Evolutionary conservation across 129 eudicot species (phyloP).

Genomic region (Chrysanthemum makinoi): DNA sequence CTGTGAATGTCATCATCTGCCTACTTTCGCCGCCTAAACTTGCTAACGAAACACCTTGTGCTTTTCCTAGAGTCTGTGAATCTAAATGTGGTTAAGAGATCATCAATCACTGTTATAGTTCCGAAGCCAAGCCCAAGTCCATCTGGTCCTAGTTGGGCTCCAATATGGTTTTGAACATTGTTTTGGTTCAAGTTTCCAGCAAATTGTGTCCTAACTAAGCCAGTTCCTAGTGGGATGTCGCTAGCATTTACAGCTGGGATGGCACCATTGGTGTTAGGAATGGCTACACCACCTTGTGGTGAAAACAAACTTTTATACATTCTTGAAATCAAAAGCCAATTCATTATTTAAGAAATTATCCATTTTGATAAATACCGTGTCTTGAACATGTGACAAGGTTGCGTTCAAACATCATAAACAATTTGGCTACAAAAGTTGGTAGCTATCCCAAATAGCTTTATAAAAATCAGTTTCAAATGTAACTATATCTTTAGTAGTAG

Average conservation of each 20-base stretch:
- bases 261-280: constrained; percentile 86
- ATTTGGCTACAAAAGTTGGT: too few relatives aligned
- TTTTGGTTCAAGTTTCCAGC: constrained; percentile 47
- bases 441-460: too few relatives aligned
- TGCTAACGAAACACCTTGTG: constrained; percentile 85
- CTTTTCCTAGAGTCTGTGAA: constrained; percentile 68
- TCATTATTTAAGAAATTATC: too few relatives aligned
- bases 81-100: constrained; percentile 66
- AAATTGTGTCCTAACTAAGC: constrained; percentile 64
- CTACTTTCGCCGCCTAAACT: constrained; percentile 83
- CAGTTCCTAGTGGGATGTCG: constrained; percentile 88
- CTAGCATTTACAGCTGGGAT: constrained; percentile 59
- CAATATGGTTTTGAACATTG: constrained; percentile 30
- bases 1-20: constrained; percentile 96
- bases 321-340: too few relatives aligned
- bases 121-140: constrained; percentile 95
- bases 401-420: too few relatives aligned
- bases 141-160: constrained; percentile 74
- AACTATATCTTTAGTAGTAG: too few relatives aligned
- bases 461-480: too few relatives aligned
- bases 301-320: neutral
- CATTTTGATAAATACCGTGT: too few relatives aligned
- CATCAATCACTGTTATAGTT: constrained; percentile 92
- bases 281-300: constrained; percentile 58
- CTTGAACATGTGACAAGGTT: too few relatives aligned